Conservation (phyloP, 768 basidiomycete species). For the Termitomyces bulborhizus region DNA sequence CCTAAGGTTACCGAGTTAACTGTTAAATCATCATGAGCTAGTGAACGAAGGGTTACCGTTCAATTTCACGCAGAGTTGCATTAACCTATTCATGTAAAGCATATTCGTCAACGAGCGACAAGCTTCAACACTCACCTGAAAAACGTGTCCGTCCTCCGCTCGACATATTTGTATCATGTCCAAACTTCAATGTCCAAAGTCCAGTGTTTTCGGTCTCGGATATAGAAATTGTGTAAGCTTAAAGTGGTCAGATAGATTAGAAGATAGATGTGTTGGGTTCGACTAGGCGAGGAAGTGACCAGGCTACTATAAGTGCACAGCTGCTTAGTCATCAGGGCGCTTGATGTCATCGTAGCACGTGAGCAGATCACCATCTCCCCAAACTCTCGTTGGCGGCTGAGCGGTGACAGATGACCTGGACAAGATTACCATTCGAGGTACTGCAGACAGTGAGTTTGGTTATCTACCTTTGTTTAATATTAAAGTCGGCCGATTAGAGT, state of each 20-base stretch:
- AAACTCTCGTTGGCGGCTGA: no score
- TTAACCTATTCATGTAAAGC: conserved; percentile 38
- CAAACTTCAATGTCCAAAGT: neutral
- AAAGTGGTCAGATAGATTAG: neutral
- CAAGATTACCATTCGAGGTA: conserved; percentile 7
- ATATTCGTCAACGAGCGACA: neutral
- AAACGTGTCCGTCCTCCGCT: conserved; percentile 58
- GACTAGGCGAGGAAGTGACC: neutral
- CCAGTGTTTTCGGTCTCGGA: neutral
- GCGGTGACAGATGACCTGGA: neutral
- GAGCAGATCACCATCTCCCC: no score
- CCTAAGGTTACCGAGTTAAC: conserved; percentile 26
- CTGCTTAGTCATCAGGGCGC: conserved; percentile 1
- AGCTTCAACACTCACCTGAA: conserved; percentile 36
- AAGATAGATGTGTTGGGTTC: no score
- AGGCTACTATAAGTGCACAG: no score
- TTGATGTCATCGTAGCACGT: neutral
- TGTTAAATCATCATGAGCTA: conserved; percentile 3
- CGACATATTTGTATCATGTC: conserved; percentile 60
- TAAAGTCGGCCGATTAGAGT: neutral
- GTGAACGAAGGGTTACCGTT: conserved; percentile 42
- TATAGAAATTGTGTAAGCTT: neutral
- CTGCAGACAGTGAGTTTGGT: conserved; percentile 1
- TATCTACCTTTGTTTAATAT: neutral
- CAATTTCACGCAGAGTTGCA: conserved; percentile 68